Percentiles rank a stretch among this genome's conserved stretches.
Evolutionary conservation across 1,284 basidiomycete genomes (phyloP).

Genomic region (Marasmius tenuissimus): DNA sequence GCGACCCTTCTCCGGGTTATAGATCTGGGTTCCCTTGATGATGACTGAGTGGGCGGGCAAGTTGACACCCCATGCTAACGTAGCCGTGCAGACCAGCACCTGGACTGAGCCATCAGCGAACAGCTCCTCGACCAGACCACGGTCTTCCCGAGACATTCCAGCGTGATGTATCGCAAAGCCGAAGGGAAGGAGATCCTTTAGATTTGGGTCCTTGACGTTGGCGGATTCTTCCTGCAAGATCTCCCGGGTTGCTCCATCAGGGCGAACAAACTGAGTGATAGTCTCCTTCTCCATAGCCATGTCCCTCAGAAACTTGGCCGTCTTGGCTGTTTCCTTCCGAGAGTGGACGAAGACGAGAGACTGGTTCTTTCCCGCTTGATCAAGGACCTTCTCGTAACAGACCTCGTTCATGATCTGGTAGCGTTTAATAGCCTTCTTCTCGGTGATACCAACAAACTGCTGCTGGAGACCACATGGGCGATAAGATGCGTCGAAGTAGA

Average conservation of each 20-base stretch:
- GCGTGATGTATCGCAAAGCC: slow-evolving; percentile 99
- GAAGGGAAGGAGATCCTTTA: slow-evolving; percentile 92
- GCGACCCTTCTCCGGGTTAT: slow-evolving; percentile 97
- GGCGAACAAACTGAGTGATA: slow-evolving; percentile 92
- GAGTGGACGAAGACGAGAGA: slow-evolving; percentile 98
- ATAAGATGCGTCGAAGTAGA: slow-evolving; percentile 96
- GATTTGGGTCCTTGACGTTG: slow-evolving; percentile 81
- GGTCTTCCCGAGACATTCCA: slow-evolving; percentile 96
- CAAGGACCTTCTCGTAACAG: slow-evolving; percentile 97
- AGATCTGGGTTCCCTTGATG: slow-evolving; percentile 99
- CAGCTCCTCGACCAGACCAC: slow-evolving; percentile 91
- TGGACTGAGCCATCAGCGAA: slow-evolving; percentile 94
- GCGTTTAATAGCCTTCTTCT: slow-evolving; percentile 99
- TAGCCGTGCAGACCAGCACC: slow-evolving; percentile 96
- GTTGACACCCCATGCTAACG: slow-evolving; percentile 99
- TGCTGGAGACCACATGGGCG: slow-evolving; percentile 95
- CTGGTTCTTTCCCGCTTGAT: slow-evolving; percentile 90
- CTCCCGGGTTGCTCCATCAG: slow-evolving; percentile 86
- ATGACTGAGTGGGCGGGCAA: slow-evolving; percentile 97
- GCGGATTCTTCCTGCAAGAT: slow-evolving; percentile 85
- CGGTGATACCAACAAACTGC: slow-evolving; percentile 96
- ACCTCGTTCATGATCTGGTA: slow-evolving; percentile 99
- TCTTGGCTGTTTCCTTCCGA: slow-evolving; percentile 97
- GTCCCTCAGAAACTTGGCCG: slow-evolving; percentile 92
- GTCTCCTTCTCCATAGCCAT: slow-evolving; percentile 97